These are phyloP conservation scores for Theileria luwenshuni DNA, from an alignment of 169 alveolate species.

Conservation along the genomic window DNA sequence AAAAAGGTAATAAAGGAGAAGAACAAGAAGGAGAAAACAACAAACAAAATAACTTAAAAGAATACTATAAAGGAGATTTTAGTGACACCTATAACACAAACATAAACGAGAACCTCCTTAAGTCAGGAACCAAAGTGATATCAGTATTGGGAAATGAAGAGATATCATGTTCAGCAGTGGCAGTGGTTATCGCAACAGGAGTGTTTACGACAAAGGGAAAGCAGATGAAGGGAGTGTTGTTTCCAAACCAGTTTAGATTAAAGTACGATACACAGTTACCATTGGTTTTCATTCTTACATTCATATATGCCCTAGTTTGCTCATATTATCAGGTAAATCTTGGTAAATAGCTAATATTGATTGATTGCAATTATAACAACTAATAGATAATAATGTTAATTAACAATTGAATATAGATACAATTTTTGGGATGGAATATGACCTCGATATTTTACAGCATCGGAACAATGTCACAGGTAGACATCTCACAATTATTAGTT, in stretches of 20 bases:
- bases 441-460: slow-evolving; percentile 83
- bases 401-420: slow-evolving; percentile 41
- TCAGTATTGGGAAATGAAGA: slow-evolving; percentile 73
- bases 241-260: slow-evolving; percentile 85
- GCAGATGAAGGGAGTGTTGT: slow-evolving; percentile 89
- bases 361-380: background rate
- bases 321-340: slow-evolving; percentile 70
- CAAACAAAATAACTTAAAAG: slow-evolving; percentile 80
- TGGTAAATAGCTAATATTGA: slow-evolving; percentile 2
- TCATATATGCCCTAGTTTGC: slow-evolving; percentile 70
- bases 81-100: slow-evolving; percentile 1
- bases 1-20: slow-evolving; percentile 81
- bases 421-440: slow-evolving; percentile 79
- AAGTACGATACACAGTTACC: slow-evolving; percentile 81
- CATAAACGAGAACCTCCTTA: slow-evolving; percentile 59
- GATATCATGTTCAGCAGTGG: slow-evolving; percentile 71
- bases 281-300: slow-evolving; percentile 71
- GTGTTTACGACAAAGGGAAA: slow-evolving; percentile 91
- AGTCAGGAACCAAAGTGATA: slow-evolving; percentile 76
- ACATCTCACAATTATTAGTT: slow-evolving; percentile 14
- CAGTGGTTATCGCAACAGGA: slow-evolving; percentile 91
- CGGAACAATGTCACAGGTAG: slow-evolving; percentile 80
- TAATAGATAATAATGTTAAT: too few species aligned
- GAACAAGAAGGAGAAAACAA: slow-evolving; percentile 81
- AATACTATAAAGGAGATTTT: slow-evolving; percentile 24